Percentiles rank a stretch among this genome's conserved stretches.
Evolutionary conservation across 495 filamentous ascomycete genomes (phyloP).

Genomic region (Aspergillus taichungensis): DNA sequence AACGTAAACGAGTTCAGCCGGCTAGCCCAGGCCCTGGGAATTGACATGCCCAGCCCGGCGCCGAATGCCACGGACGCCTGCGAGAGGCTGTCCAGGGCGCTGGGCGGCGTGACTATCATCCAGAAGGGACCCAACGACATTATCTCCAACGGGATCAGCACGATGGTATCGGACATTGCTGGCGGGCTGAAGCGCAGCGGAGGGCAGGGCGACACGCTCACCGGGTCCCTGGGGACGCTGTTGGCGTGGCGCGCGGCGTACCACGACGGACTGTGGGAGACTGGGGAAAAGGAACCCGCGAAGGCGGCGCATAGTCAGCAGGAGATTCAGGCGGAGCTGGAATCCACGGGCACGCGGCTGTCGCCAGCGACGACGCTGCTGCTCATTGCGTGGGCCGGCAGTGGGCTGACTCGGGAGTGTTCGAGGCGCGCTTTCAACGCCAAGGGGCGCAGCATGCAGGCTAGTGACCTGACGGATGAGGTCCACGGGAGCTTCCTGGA

Average conservation of each 20-base stretch:
- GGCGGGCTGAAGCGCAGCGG: conserved; percentile 87
- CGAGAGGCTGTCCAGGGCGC: conserved; percentile 60
- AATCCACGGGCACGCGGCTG: conserved; percentile 37
- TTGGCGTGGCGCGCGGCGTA: conserved; percentile 84
- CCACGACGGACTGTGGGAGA: conserved; percentile 73
- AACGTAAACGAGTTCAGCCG: conserved; percentile 91
- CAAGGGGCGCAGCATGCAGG: conserved; percentile 84
- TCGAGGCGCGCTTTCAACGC: conserved; percentile 81
- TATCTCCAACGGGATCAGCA: conserved; percentile 72
- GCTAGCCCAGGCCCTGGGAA: conserved; percentile 59
- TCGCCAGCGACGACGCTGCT: conserved; percentile 56
- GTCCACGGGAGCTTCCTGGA: conserved; percentile 75
- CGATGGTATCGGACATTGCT: conserved; percentile 59
- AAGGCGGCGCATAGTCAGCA: conserved; percentile 29
- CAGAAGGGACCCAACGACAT: conserved; percentile 84
- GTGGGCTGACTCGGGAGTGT: conserved; percentile 81
- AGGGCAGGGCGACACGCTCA: conserved; percentile 93
- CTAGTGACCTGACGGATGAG: conserved; percentile 87
- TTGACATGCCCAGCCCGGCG: conserved; percentile 42
- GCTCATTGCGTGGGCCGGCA: conserved; percentile 78
- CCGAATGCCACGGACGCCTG: conserved; percentile 49
- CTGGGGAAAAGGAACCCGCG: conserved; percentile 34
- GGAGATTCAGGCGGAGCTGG: conserved; percentile 35
- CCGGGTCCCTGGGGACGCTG: conserved; percentile 79
- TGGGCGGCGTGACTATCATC: conserved; percentile 83